Evolutionary conservation across 192 early-diverging fungal genomes (phyloP), one percentile per base, ranked within the genome.

Genomic region (Backusella tarrabulga): DNA sequence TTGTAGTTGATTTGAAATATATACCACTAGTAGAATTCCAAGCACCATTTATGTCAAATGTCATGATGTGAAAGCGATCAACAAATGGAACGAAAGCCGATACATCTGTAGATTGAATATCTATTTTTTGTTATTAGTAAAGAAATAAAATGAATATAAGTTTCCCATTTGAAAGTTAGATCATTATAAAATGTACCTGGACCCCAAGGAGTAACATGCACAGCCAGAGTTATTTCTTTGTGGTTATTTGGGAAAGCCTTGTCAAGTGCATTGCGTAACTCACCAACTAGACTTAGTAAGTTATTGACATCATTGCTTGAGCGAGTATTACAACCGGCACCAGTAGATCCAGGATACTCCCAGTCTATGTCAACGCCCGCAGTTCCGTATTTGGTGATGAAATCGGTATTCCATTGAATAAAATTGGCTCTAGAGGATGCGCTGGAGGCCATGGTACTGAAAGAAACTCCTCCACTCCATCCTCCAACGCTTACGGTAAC

Each of bases 331-430:
- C 91, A 93, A 11, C 83, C 79, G 34, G 85, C 85, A 60, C 92
- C 88, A 19, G 84, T 76, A 67, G 89, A 81, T 21, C 89, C 89
- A 23, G 92, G 93, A 71, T 91, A 93, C 78, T 94, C 93, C 83
- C 86, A 82, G 74, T 66, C 93, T 74, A 94, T 79, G 74, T 94
- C 93, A 76, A 92, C 85, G 70, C 93, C 93, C 83, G 93, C 92
- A 7, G 93, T 77, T 12, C 82, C 71, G 69, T 84, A 89, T 1
- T 86, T 83, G 3, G 79, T 80, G 52, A 90, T 79, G 67, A 88
- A 84, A 4, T 77, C 29, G 15, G 87, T 71, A 63, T 88, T 89
- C 32, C 89, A 83, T 32, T 80, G 72, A 17, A 90, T 85, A 79
- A 91, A 83, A 0, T 67, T 73, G 32, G 76, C 70, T 34, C 91